Base-by-base conservation (phyloP, 2,329 filamentous ascomycete species). In the Hypoxylon sp. region DNA sequence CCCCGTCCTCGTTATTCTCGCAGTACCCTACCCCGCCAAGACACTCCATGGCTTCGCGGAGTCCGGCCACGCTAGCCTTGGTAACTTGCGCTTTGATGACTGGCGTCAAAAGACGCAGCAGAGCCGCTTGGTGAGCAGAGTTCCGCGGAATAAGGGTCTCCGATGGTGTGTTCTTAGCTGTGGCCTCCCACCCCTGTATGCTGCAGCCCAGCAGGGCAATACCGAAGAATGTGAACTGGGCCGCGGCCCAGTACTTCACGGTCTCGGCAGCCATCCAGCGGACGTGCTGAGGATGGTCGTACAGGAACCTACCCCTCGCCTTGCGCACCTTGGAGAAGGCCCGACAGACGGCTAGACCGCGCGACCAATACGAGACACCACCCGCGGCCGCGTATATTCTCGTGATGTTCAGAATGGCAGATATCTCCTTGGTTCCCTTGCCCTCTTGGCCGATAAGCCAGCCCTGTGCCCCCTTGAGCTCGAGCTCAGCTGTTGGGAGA, bases 401-500 rank as follows among this genome's bases (percentile, higher is more conserved):
- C 2, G 85, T 87, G 68, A 90, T 86, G 67, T 89, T 91, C 1
- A 91, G 80, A 17, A 91, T 81, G 0, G 87, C 84, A 1, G 86
- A 82, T 52, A 91, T 89, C 63, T 88, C 87, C 60, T 85, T 85
- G 11, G 89, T 82, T 1, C 89, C 89, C 50, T 86, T 79, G 0
- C 88, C 88, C 60, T 87, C 81, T 5, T 82, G 77, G 1, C 89
- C 89, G 11, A 91, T 79, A 0, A 91, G 80, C 77, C 86, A 84
- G 1, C 79, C 85, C 7, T 86, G 81, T 76, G 83, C 83, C 2
- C 79, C 81, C 21, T 80, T 80, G 1, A 88, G 79, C 65, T 88
- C 87, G 3, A 91, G 82, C 73, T 91, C 88, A 0, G 88, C 89
- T 0, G 89, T 91, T 0, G 88, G 88, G 0, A 91, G 77, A 3